Evolutionary conservation across 2,329 filamentous ascomycete species (phyloP).

Genomic region (Dactylellina cionopaga): DNA sequence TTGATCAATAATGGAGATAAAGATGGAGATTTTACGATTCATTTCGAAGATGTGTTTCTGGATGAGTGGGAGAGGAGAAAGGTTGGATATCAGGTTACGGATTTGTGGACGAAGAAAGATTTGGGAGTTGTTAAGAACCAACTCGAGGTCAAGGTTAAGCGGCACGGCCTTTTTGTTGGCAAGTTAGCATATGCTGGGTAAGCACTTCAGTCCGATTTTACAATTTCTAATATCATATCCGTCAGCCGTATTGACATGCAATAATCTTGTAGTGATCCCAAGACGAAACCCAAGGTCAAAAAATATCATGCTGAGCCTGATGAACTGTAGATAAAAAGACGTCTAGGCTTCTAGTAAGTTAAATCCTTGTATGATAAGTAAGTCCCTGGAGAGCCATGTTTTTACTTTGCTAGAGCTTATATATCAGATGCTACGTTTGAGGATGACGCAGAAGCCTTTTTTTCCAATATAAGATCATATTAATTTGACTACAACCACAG

Average conservation of each 20-base stretch:
- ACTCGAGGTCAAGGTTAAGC: constrained; percentile 31
- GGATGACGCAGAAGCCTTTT: no score
- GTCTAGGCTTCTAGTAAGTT: no score
- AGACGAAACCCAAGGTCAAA: constrained; percentile 12
- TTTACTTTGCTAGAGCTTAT: no score
- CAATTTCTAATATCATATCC: not conserved
- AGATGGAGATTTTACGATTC: constrained; percentile 25
- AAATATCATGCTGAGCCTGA: constrained; percentile 35
- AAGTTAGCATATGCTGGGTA: constrained; percentile 24
- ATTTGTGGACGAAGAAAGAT: constrained; percentile 62
- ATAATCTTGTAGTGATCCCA: constrained; percentile 13
- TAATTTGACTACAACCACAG: no score
- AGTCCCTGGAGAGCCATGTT: no score
- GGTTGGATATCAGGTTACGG: constrained; percentile 60
- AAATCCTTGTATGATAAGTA: no score
- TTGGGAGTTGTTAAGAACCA: constrained; percentile 21
- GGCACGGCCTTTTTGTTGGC: constrained; percentile 38
- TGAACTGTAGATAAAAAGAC: constrained; percentile 15
- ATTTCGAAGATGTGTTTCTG: constrained; percentile 46
- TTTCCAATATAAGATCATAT: no score
- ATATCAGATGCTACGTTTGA: no score
- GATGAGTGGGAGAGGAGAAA: constrained; percentile 52
- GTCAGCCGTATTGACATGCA: not conserved
- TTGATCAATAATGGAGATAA: constrained; percentile 57
- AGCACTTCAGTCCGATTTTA: not conserved